A percentile compares a stretch with the other conserved stretches of the same genome.
phyloP scores from a whole-genome alignment of 2,329 filamentous ascomycete species.

The Penicillium brasilianum region DNA sequence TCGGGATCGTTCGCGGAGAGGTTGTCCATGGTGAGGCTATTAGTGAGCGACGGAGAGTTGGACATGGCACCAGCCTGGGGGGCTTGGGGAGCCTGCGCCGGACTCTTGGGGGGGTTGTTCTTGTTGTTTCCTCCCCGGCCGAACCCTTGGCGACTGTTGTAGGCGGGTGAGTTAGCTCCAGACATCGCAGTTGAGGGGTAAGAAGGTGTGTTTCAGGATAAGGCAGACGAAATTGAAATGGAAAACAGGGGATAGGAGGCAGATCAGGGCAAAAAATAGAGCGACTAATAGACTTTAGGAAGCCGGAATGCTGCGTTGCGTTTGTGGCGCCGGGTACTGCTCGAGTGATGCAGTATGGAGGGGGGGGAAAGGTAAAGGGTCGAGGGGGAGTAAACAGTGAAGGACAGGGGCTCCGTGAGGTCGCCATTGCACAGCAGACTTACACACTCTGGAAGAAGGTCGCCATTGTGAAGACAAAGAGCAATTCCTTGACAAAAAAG shows the following conservation, averaged over 20 bases:
- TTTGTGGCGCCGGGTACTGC: conserved; percentile 27
- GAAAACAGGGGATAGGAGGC: conserved; percentile 6
- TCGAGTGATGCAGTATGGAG: conserved; percentile 28
- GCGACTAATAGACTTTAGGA: conserved; percentile 21
- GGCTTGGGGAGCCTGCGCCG: conserved; percentile 35
- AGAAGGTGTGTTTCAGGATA: conserved; percentile 7
- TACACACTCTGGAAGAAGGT: conserved; percentile 58
- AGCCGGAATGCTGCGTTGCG: conserved; percentile 25
- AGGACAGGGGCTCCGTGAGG: conserved; percentile 1
- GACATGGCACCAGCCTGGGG: conserved; percentile 40
- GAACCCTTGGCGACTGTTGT: conserved; percentile 54
- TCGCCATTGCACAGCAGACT: conserved; percentile 31
- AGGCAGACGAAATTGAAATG: conserved; percentile 11
- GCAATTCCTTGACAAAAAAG: conserved; percentile 4
- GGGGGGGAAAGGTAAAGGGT: conserved; percentile 20
- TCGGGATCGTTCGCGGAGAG: conserved; percentile 46
- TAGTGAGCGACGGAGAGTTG: conserved; percentile 48
- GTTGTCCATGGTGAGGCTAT: conserved; percentile 44
- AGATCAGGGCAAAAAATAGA: conserved; percentile 5
- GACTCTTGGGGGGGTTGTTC: conserved; percentile 48
- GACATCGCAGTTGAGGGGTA: conserved; percentile 5
- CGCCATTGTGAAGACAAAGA: conserved; percentile 44
- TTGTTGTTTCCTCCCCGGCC: conserved; percentile 55
- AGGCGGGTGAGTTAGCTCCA: conserved; percentile 28
- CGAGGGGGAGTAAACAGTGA: conserved; percentile 17